phyloP scores from a whole-genome alignment of 1,284 basidiomycete species.

The Meripilus lineatus region DNA sequence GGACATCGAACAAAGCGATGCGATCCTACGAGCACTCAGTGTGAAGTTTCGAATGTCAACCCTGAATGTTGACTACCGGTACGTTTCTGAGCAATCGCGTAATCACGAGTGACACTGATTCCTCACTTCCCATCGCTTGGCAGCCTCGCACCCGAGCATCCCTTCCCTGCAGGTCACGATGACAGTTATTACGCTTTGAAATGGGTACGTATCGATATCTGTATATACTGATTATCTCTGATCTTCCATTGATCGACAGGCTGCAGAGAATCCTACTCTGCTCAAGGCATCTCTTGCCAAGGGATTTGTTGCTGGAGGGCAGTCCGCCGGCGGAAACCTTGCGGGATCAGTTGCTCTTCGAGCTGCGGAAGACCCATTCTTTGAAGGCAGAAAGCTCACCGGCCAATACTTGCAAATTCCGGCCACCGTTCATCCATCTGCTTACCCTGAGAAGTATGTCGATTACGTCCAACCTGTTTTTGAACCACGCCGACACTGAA shows the following conservation, averaged over 20 bases:
- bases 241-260: background rate
- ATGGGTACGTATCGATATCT: conserved; percentile 13
- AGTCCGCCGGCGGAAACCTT: conserved; percentile 14
- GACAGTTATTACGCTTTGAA: conserved; percentile 18
- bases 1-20: conserved; percentile 14
- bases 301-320: conserved; percentile 13
- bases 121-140: background rate
- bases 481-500: background rate
- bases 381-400: conserved; percentile 8
- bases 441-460: conserved; percentile 6
- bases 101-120: too few species aligned
- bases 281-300: conserved; percentile 7
- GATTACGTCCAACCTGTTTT: background rate
- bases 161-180: conserved; percentile 13
- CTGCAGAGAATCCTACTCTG: background rate
- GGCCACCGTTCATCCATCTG: conserved; percentile 7
- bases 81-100: background rate
- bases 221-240: background rate
- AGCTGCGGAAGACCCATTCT: conserved; percentile 13
- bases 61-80: conserved; percentile 21
- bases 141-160: conserved; percentile 17
- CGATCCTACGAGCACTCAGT: conserved; percentile 12
- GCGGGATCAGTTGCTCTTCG: conserved; percentile 11
- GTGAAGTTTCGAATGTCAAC: conserved; percentile 16
- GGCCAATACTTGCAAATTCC: conserved; percentile 14